Percentiles rank a stretch among this genome's conserved stretches.
phyloP scores from a whole-genome alignment of 768 basidiomycete species.

The Phallus indusiatus region DNA sequence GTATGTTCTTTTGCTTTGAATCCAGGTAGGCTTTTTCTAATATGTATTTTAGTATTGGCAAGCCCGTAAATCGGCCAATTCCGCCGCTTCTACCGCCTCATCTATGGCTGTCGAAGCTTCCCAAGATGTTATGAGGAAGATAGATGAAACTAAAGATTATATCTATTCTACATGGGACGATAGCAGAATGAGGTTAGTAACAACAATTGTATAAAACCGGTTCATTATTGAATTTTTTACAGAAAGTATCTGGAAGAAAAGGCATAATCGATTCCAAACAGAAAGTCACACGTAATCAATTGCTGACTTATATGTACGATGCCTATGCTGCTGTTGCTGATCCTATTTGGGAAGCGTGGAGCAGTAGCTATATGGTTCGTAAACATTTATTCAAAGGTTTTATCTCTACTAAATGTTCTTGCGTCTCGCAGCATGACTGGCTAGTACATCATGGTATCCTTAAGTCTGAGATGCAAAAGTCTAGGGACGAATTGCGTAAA shows the following conservation, averaged over 20 bases:
- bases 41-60: conserved; percentile 13
- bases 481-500: conserved; percentile 46
- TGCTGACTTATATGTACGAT: conserved; percentile 58
- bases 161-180: conserved; percentile 88
- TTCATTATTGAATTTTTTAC: not conserved
- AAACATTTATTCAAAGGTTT: not conserved
- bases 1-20: conserved; percentile 27
- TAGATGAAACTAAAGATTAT: conserved; percentile 79
- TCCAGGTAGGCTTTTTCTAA: conserved; percentile 28
- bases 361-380: conserved; percentile 69
- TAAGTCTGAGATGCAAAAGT: conserved; percentile 49
- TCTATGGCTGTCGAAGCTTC: conserved; percentile 43
- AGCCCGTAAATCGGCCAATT: conserved; percentile 20
- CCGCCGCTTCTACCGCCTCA: conserved; percentile 16
- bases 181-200: conserved; percentile 40
- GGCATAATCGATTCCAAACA: conserved; percentile 58
- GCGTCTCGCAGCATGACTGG: conserved; percentile 58
- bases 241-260: conserved; percentile 57
- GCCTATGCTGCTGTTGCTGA: conserved; percentile 52
- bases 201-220: not conserved
- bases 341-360: conserved; percentile 81
- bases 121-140: conserved; percentile 33
- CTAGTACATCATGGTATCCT: conserved; percentile 70
- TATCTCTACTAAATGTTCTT: not conserved
- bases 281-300: conserved; percentile 53